Evolutionary conservation across 2,329 filamentous ascomycete species (phyloP).

Genomic region (Fusarium coicis): DNA sequence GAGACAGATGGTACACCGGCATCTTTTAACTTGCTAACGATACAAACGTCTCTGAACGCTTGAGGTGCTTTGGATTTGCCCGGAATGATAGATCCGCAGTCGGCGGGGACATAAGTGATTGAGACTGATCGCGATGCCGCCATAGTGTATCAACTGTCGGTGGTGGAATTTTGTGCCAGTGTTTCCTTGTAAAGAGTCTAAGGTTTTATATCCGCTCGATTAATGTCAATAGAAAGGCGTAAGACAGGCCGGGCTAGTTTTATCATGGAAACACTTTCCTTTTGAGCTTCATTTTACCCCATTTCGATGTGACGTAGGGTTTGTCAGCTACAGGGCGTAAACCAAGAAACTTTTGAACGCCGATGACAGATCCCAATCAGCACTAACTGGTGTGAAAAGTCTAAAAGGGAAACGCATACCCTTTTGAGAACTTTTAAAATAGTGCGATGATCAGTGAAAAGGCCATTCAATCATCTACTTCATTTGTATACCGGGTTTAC

Average conservation of each 20-base stretch:
- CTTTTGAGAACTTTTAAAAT: neutral
- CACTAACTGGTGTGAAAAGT: neutral
- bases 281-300: neutral
- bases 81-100: constrained; percentile 37
- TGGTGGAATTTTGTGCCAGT: neutral
- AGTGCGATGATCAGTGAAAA: no score
- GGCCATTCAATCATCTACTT: no score
- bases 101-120: constrained; percentile 35
- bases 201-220: neutral
- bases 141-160: neutral
- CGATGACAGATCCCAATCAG: neutral
- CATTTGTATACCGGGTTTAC: neutral
- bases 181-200: neutral
- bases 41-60: constrained; percentile 28
- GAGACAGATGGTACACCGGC: neutral
- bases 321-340: neutral
- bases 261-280: neutral
- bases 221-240: neutral
- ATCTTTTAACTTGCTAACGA: neutral
- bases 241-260: neutral
- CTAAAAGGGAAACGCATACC: neutral
- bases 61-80: constrained; percentile 39
- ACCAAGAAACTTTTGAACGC: neutral
- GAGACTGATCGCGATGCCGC: constrained; percentile 1
- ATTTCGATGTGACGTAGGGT: constrained; percentile 3